A percentile compares a stretch with the other conserved stretches of the same genome.
These are phyloP conservation scores for Thuidium tamariscinum DNA, from an alignment of 225 moss, liverwort and hornwort genomes.

Conservation along the genomic window DNA sequence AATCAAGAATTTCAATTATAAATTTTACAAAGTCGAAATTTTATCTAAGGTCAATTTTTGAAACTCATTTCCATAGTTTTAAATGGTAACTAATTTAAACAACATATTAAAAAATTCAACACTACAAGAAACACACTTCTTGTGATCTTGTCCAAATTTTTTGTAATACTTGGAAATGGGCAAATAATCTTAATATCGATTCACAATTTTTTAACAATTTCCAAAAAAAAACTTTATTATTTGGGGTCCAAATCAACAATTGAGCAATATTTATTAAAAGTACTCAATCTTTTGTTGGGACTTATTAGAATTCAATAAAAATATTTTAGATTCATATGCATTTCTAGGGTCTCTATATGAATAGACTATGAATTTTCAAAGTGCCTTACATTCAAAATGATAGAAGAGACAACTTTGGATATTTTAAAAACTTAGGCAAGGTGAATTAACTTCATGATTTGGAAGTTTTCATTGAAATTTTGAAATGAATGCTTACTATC, in stretches of 20 bases:
- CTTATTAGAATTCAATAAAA: neutral
- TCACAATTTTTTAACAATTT: neutral
- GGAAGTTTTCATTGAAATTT: neutral
- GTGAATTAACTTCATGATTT: neutral
- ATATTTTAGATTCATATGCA: too few relatives aligned
- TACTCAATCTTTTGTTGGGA: neutral
- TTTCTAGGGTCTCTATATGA: too few relatives aligned
- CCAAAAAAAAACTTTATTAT: neutral
- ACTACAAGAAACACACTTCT: neutral
- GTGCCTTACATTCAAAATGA: too few relatives aligned
- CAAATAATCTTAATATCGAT: neutral
- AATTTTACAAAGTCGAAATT: too few relatives aligned
- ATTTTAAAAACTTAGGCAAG: rapidly evolving
- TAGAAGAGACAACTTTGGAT: neutral
- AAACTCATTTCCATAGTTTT: too few relatives aligned
- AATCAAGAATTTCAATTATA: too few relatives aligned
- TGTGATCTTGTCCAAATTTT: too few relatives aligned
- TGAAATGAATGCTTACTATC: neutral
- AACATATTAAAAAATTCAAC: too few relatives aligned
- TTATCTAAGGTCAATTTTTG: too few relatives aligned
- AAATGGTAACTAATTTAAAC: too few relatives aligned
- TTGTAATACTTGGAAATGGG: neutral
- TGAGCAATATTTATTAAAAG: neutral
- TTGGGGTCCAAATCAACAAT: neutral
- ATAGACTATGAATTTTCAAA: too few relatives aligned